phyloP scores from a whole-genome alignment of 805 yeast species.

The Candida pseudofarinosa region DNA sequence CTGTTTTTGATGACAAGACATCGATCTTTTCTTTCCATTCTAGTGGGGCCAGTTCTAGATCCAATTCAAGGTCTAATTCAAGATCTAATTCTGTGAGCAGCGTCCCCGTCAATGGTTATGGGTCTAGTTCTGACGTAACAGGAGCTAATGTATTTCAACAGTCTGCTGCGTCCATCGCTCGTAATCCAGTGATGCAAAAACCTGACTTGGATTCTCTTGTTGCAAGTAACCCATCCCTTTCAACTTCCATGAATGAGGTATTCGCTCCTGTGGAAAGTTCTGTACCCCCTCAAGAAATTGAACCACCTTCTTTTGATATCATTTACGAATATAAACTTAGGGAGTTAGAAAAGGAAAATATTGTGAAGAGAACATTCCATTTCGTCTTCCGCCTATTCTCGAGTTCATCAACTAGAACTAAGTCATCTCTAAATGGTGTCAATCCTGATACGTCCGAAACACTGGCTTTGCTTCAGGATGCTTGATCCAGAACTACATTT shows the following conservation, averaged over 20 bases:
- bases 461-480: neutral
- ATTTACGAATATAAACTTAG: constrained; percentile 21
- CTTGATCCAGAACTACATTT: too few species aligned
- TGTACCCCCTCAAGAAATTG: constrained; percentile 28
- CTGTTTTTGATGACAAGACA: constrained; percentile 67
- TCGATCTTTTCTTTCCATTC: constrained; percentile 42
- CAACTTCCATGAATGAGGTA: constrained; percentile 22
- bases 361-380: neutral
- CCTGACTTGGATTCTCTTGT: constrained; percentile 29
- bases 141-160: constrained; percentile 17
- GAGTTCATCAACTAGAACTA: neutral
- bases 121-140: constrained; percentile 12
- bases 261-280: constrained; percentile 14
- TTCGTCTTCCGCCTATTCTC: neutral
- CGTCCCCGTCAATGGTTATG: constrained; percentile 7
- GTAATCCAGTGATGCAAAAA: constrained; percentile 34
- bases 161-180: constrained; percentile 42
- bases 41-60: constrained; percentile 9
- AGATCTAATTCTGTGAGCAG: neutral
- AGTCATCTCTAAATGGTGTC: neutral
- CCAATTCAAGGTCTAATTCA: constrained; percentile 1
- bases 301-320: constrained; percentile 31
- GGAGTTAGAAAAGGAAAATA: constrained; percentile 12
- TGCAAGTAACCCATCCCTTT: constrained; percentile 12
- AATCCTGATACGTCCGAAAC: neutral